These are phyloP conservation scores for Heliamphora exappendiculata DNA, from an alignment of 148 eudicot genomes.

Conservation along the genomic window DNA sequence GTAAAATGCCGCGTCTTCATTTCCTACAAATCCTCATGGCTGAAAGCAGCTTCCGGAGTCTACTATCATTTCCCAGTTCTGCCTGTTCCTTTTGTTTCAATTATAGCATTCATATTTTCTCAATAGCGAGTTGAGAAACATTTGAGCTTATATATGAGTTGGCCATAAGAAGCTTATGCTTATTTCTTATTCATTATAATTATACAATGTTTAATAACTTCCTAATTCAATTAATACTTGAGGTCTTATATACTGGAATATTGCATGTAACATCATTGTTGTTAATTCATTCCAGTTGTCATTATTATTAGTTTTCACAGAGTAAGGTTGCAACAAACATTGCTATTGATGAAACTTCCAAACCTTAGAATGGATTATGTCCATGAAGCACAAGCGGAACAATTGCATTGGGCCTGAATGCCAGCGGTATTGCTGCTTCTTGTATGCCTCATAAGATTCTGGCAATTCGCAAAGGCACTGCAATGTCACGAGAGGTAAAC, in stretches of 20 bases:
- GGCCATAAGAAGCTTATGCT: neutral
- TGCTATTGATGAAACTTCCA: slow-evolving; percentile 7
- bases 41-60: neutral
- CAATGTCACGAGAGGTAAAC: slow-evolving; percentile 14
- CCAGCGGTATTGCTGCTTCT: slow-evolving; percentile 97
- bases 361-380: slow-evolving; percentile 81
- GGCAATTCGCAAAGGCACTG: slow-evolving; percentile 98
- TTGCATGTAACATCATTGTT: neutral
- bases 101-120: neutral
- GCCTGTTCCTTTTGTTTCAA: neutral
- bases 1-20: neutral
- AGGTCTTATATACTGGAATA: neutral
- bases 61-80: neutral
- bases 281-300: too few relatives aligned
- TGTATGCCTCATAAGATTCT: slow-evolving; percentile 94
- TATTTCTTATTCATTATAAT: neutral
- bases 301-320: neutral
- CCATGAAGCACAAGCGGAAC: slow-evolving; percentile 83
- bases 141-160: neutral
- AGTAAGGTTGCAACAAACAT: neutral
- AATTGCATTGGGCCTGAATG: slow-evolving; percentile 99
- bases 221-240: neutral
- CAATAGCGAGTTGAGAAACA: neutral
- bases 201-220: neutral
- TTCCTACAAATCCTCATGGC: neutral